Base-by-base conservation (phyloP, 768 basidiomycete genomes). In the Termitomyces sp. region DNA sequence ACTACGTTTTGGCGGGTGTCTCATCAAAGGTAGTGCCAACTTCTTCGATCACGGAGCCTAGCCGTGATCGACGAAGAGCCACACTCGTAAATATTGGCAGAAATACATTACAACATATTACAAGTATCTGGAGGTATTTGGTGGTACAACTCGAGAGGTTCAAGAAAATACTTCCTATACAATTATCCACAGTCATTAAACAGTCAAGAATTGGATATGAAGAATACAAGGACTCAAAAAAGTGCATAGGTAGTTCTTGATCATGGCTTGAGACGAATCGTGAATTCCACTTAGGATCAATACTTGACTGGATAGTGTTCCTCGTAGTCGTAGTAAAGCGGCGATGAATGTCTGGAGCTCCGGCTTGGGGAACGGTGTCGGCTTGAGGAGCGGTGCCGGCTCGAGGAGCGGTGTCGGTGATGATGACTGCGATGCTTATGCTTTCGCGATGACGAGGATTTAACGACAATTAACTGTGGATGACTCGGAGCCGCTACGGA, bases 391-490 rank as follows among this genome's bases (percentile, higher is more conserved):
- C 52, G 52, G 13, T 50, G 61, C 18, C 64, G 68, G 45, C 68
- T 63, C 22, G 70, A 74, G 13, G 57, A 61, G 35, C 51, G 64
- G 22, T 59, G 60, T 33, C 55, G 51, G 33, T 46, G 58, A 42
- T 57, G 54, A 40, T 55, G 64, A 58, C 68, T 70, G 46, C 70
- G 73, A 57, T 73, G 73, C 58, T 71, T 76, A 52, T 72, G 67
- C 42, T 73, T 71, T 18, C 68, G 65, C 22, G 67, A 63, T 57
- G 67, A 58, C 38, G 60, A 18, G 16, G 59, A 24, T 46, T 68
- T 66, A 3, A 77, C 62, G 15, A 78, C 66, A 36, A 77, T 74
- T 1, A 74, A 73, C 59, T 67, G 70, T 9, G 69, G 65, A 32
- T 65, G 69, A 32, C 61, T 52, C 7, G 51, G 35, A 22, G 7